Evolutionary conservation across 2,329 filamentous ascomycete species (phyloP).

Genomic region (Sporothrix sp.): DNA sequence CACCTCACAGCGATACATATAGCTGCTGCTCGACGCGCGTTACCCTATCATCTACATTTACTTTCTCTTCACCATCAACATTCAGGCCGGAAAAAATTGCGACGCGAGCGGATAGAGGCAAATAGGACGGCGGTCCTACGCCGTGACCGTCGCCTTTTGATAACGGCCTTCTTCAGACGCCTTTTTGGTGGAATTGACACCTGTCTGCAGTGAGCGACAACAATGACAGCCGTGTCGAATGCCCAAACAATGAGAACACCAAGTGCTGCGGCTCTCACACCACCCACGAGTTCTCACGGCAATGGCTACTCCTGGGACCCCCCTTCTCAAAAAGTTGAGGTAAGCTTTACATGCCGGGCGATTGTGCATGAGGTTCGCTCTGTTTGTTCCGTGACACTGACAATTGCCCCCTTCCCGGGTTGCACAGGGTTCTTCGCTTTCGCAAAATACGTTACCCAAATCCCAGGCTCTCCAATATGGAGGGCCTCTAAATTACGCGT

Average conservation of each 20-base stretch:
- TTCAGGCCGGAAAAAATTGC: too few species aligned
- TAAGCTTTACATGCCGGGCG: constrained; percentile 8
- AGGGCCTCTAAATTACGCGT: background rate
- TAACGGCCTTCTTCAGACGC: too few species aligned
- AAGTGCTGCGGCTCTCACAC: constrained; percentile 33
- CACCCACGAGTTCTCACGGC: constrained; percentile 40
- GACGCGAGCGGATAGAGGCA: background rate
- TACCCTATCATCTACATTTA: too few species aligned
- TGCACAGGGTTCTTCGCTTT: constrained; percentile 14
- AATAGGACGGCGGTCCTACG: background rate
- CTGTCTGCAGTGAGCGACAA: constrained; percentile 2
- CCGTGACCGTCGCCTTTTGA: background rate
- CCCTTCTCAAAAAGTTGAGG: constrained; percentile 14
- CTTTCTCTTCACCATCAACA: too few species aligned
- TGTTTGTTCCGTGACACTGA: too few species aligned
- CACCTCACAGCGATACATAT: too few species aligned
- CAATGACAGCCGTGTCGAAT: constrained; percentile 46
- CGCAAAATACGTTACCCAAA: constrained; percentile 6
- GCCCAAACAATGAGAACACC: constrained; percentile 30
- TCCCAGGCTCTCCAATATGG: background rate
- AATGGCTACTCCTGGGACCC: constrained; percentile 28
- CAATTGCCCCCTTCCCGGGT: background rate
- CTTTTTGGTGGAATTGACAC: too few species aligned
- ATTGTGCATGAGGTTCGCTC: too few species aligned
- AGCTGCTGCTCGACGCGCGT: too few species aligned